Evolutionary conservation across 495 filamentous ascomycete species (phyloP), one percentile per base, ranked within the genome.

Genomic region (Penicillium malachiteum): DNA sequence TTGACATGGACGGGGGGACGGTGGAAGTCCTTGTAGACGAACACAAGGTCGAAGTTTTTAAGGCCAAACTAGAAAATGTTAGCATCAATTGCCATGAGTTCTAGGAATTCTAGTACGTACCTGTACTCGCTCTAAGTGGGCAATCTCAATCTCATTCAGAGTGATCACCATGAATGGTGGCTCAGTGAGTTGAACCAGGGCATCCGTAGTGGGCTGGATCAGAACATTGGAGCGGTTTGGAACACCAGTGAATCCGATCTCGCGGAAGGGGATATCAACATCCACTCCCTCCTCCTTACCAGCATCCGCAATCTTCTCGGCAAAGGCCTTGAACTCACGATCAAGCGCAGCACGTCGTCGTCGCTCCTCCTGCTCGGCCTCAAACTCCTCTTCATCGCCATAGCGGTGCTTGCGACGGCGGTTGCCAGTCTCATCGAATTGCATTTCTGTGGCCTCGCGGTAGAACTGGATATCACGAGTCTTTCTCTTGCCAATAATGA

Each of bases 391-490:
- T 68, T 99, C 95, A 59, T 99, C 95, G 39, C 94, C 95, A 69
- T 95, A 97, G n/a, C 92, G 87, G 67, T 97, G 94, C 75, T 96
- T 96, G 47, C 95, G 88, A 73, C 97, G 96, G 43, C 95, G 83
- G 68, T 97, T 97, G 55, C 95, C 95, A 34, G 95, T 99, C 75
- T 99, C 95, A 67, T 99, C 95, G 62, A 99, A 97, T 66, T 94
- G 90, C 74, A 97, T 97, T 60, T 99, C 94, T 1, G 94, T 97
- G 10, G 95, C 95, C 73, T 99, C 95, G 42, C 95, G 84, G 57
- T 96, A 96, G 77, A 99, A 99, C 68, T 99, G 95, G 0, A 99
- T 87, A 73, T 99, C 95, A 71, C 93, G 94, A 5, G 95, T 93
- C 82, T 97, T 97, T 78, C 93, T 91, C 81, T 97, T 97, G 37